Percentiles rank a stretch among this genome's conserved stretches.
phyloP scores from a whole-genome alignment of 768 basidiomycete species.

The Macrolepiota fuliginosa region DNA sequence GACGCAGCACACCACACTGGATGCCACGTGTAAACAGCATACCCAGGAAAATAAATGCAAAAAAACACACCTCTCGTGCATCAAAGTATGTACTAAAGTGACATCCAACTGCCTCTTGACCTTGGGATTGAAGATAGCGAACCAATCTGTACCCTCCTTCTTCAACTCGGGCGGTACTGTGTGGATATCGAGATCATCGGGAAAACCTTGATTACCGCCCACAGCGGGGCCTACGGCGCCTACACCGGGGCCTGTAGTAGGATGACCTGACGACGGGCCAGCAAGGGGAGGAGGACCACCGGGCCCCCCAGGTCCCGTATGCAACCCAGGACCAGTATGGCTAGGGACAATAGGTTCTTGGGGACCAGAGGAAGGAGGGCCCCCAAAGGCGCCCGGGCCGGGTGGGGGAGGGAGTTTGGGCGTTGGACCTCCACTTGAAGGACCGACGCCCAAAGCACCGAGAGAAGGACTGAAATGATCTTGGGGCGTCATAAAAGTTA shows the following conservation, averaged over 20 bases:
- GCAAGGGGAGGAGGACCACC: constrained; percentile 7
- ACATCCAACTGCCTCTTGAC: constrained; percentile 73
- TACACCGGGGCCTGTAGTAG: constrained; percentile 9
- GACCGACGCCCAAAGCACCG: constrained; percentile 4
- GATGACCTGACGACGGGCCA: constrained; percentile 10
- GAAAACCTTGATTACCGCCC: constrained; percentile 24
- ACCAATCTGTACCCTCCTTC: constrained; percentile 82
- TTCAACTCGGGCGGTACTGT: constrained; percentile 49
- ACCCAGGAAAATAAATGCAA: constrained; percentile 14
- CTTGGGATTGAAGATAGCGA: constrained; percentile 79
- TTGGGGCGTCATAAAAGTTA: not conserved
- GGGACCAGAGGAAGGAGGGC: constrained; percentile 5
- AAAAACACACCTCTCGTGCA: constrained; percentile 72
- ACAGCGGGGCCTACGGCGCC: not conserved
- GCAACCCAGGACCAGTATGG: constrained; percentile 10
- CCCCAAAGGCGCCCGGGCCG: constrained; percentile 8
- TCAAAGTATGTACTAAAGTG: constrained; percentile 71
- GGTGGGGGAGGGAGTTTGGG: constrained; percentile 17
- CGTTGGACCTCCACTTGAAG: constrained; percentile 11
- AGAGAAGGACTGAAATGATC: constrained; percentile 21
- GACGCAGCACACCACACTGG: constrained; percentile 78
- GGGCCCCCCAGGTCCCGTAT: constrained; percentile 8
- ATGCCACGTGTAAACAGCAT: not conserved
- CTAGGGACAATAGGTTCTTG: constrained; percentile 3
- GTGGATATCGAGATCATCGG: constrained; percentile 42